phyloP scores from a whole-genome alignment of 2,329 filamentous ascomycete species.

The Teratosphaeria destructans region DNA sequence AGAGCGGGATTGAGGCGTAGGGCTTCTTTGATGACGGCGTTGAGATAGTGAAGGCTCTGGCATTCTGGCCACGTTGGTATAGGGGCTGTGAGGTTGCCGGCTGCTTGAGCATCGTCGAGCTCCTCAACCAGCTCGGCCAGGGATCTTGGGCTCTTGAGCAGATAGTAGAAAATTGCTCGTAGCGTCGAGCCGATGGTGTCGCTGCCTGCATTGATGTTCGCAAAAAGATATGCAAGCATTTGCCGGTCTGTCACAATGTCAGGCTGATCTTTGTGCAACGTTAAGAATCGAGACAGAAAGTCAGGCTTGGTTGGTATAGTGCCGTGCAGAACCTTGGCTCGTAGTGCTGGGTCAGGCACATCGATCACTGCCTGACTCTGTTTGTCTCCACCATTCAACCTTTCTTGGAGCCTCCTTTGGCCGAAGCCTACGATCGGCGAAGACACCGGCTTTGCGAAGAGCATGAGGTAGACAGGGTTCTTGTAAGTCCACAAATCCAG shows the following conservation, averaged over 20 bases:
- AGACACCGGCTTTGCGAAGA: slow-evolving; percentile 12
- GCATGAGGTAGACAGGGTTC: slow-evolving; percentile 12
- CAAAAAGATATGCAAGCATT: slow-evolving; percentile 16
- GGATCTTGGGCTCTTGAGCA: slow-evolving; percentile 13
- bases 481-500: slow-evolving; percentile 17
- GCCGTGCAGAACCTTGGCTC: slow-evolving; percentile 13
- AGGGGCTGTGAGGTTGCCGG: slow-evolving; percentile 9
- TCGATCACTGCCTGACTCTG: not conserved
- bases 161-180: slow-evolving; percentile 30
- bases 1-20: slow-evolving; percentile 16
- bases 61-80: slow-evolving; percentile 14
- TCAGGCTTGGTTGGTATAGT: slow-evolving; percentile 18
- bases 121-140: slow-evolving; percentile 6
- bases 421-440: slow-evolving; percentile 17
- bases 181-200: slow-evolving; percentile 34
- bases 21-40: slow-evolving; percentile 18
- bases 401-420: slow-evolving; percentile 14
- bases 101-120: slow-evolving; percentile 5
- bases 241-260: slow-evolving; percentile 14
- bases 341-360: slow-evolving; percentile 9
- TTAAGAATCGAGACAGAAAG: slow-evolving; percentile 20
- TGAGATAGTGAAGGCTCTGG: slow-evolving; percentile 14
- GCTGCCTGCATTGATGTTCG: slow-evolving; percentile 23
- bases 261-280: slow-evolving; percentile 15
- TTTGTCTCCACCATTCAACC: slow-evolving; percentile 9